These are phyloP conservation scores for Cladosporium sp. DNA, from an alignment of 2,329 filamentous ascomycete genomes.

Conservation along the genomic window DNA sequence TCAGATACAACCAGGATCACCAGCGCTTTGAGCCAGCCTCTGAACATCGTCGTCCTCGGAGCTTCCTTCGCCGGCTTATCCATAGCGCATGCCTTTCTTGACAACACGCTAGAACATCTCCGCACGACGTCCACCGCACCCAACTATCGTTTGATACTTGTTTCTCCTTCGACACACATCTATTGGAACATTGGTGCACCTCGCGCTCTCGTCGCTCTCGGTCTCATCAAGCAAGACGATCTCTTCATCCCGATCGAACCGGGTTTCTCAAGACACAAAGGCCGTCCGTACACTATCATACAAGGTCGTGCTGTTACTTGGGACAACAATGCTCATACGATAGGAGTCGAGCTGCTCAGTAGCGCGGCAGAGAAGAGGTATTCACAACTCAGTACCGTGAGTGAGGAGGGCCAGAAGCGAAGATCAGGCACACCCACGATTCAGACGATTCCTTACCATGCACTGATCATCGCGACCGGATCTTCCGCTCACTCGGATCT, in stretches of 20 bases:
- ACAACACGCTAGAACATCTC: constrained; percentile 29
- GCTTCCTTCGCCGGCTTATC: constrained; percentile 37
- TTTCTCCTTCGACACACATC: constrained; percentile 33
- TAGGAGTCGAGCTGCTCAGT: constrained; percentile 30
- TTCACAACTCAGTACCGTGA: constrained; percentile 2
- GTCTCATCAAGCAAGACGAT: constrained; percentile 31
- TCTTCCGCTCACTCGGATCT: constrained; percentile 33
- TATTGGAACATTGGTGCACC: constrained; percentile 38
- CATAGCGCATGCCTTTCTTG: constrained; percentile 34
- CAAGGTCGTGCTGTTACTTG: constrained; percentile 31
- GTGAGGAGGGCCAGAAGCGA: background rate
- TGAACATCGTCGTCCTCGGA: constrained; percentile 37
- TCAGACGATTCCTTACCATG: constrained; percentile 25
- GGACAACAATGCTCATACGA: constrained; percentile 35
- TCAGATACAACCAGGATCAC: background rate
- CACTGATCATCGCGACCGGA: constrained; percentile 36
- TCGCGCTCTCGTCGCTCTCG: constrained; percentile 33
- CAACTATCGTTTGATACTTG: constrained; percentile 33
- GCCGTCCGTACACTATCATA: constrained; percentile 30
- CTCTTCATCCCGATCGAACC: constrained; percentile 34
- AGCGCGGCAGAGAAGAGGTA: constrained; percentile 19
- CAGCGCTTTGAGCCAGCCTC: constrained; percentile 15
- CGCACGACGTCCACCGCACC: constrained; percentile 22
- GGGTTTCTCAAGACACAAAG: constrained; percentile 32
- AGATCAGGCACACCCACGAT: background rate